Conservation (phyloP, 306 rosid genomes). For the Trichosanthes truncata region DNA sequence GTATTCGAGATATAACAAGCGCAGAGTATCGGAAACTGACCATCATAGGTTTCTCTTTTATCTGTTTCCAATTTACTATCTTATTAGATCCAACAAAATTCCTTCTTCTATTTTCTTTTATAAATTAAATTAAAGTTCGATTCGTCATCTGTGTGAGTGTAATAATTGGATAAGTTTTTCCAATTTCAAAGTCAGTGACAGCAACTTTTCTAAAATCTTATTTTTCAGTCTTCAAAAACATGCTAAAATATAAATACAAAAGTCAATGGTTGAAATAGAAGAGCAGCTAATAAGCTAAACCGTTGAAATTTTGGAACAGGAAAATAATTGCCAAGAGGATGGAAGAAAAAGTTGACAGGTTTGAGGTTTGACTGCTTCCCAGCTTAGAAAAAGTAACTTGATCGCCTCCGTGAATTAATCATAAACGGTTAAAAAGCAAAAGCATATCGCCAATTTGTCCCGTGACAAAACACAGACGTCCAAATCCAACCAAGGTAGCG, state of each 20-base stretch:
- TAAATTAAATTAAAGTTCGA: not conserved
- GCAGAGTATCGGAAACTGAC: not conserved
- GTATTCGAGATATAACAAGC: not conserved
- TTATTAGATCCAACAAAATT: not conserved
- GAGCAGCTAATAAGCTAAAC: not conserved
- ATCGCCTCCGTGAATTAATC: slow-evolving; percentile 2
- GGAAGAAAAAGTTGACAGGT: not conserved
- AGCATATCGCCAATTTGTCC: not conserved
- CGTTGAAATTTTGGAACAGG: not conserved
- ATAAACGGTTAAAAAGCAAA: not conserved
- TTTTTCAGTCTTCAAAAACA: not conserved
- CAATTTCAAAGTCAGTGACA: slow-evolving; percentile 2
- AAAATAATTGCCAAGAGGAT: not conserved
- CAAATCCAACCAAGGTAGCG: not conserved
- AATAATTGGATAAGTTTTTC: not conserved
- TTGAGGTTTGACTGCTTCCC: slow-evolving; percentile 17
- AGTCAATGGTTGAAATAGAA: not conserved
- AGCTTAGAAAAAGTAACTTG: not conserved
- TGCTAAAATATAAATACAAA: not conserved
- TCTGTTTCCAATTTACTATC: not conserved
- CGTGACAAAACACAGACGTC: slow-evolving; percentile 5
- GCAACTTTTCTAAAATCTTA: not conserved
- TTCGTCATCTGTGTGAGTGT: not conserved
- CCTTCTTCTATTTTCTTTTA: not conserved
- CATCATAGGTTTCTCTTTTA: not conserved